Conservation (phyloP, 257 asterid species). For the Jacaranda mimosifolia region DNA sequence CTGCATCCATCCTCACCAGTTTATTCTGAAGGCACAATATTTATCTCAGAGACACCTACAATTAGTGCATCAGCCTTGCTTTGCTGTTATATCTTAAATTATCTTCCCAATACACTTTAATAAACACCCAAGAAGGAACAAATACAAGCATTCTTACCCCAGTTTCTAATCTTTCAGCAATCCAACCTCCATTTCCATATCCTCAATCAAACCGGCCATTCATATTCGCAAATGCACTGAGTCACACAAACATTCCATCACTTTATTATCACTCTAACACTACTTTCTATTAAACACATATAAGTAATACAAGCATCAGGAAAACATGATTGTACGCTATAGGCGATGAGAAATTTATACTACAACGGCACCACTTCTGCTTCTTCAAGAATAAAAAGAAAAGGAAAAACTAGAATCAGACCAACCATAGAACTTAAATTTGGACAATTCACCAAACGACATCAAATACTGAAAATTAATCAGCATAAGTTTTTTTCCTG, state of each 20-base stretch:
- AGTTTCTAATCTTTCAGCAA: slow-evolving; percentile 7
- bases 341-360: background rate
- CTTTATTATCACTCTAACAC: background rate
- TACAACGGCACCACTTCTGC: background rate
- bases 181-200: slow-evolving; percentile 20
- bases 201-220: slow-evolving; percentile 16
- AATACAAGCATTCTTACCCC: slow-evolving; percentile 17
- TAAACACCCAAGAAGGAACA: background rate
- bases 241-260: background rate
- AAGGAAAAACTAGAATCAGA: background rate
- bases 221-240: background rate
- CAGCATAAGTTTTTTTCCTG: background rate
- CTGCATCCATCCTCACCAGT: slow-evolving; percentile 48
- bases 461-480: background rate
- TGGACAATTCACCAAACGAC: background rate
- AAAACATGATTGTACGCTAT: background rate
- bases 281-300: background rate
- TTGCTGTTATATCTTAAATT: background rate
- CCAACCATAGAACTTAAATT: background rate
- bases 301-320: background rate
- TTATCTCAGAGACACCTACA: slow-evolving; percentile 19
- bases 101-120: background rate
- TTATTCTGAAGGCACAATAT: slow-evolving; percentile 28
- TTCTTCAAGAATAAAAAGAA: background rate
- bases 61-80: slow-evolving; percentile 7